Evolutionary conservation across 768 basidiomycete species (phyloP).

Genomic region (Kockovaella imperatae): DNA sequence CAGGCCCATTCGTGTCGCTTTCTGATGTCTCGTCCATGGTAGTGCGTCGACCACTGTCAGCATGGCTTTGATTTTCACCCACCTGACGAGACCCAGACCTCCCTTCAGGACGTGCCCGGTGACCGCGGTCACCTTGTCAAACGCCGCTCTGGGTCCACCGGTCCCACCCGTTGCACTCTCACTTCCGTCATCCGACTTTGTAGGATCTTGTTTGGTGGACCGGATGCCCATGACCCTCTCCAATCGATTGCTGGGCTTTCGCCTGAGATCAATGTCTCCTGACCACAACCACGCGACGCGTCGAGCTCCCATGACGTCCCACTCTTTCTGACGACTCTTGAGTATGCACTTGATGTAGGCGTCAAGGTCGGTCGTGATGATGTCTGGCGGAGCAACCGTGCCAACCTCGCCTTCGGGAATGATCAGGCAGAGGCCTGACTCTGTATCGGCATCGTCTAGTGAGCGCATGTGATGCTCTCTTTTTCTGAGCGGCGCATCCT

Average conservation of each 20-base stretch:
- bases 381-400: slow-evolving; percentile 27
- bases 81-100: slow-evolving; percentile 23
- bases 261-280: slow-evolving; percentile 9
- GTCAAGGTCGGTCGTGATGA: slow-evolving; percentile 37
- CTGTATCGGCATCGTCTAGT: slow-evolving; percentile 8
- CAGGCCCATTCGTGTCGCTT: no score
- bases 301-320: slow-evolving; percentile 29
- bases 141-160: slow-evolving; percentile 12
- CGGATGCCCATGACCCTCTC: background rate
- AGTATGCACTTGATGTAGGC: slow-evolving; percentile 32
- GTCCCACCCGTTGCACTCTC: slow-evolving; percentile 12
- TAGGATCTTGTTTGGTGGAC: background rate
- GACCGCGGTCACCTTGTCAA: slow-evolving; percentile 16
- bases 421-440: slow-evolving; percentile 22
- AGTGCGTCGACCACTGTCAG: slow-evolving; percentile 33
- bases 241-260: background rate
- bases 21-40: no score
- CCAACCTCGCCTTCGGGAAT: slow-evolving; percentile 25
- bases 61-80: slow-evolving; percentile 17
- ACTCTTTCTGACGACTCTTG: slow-evolving; percentile 31
- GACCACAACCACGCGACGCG: slow-evolving; percentile 30
- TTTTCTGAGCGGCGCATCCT: slow-evolving; percentile 26
- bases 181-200: background rate
- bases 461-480: slow-evolving; percentile 29
- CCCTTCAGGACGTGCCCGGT: slow-evolving; percentile 35